Evolutionary conservation across 305 asterid genomes (phyloP).

Genomic region (Solanum hybrid): DNA sequence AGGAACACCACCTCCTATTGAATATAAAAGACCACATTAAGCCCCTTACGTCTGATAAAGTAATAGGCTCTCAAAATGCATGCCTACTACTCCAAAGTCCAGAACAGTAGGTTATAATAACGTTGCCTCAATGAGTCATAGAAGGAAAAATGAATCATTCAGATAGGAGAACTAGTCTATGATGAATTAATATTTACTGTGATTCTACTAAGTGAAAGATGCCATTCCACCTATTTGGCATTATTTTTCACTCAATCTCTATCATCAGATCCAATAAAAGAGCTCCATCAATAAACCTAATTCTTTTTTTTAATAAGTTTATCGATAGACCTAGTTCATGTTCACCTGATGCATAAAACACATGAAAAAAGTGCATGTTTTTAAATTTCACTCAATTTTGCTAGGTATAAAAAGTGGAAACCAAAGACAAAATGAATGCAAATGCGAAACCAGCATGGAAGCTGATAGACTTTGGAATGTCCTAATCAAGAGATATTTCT

Average conservation of each 20-base stretch:
- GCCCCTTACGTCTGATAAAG: not conserved
- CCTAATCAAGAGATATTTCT: not conserved
- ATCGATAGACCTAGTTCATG: not conserved
- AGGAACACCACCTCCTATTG: slow-evolving; percentile 85
- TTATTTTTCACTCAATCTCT: not conserved
- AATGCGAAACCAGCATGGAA: not conserved
- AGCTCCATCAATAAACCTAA: not conserved
- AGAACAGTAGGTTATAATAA: not conserved
- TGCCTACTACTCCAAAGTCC: not conserved
- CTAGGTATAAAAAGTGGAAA: not conserved
- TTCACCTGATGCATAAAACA: not conserved
- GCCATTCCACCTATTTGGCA: not conserved
- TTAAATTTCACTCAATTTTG: not conserved
- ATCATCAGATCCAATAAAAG: not conserved
- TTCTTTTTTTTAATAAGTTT: not conserved
- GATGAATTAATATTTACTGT: not conserved
- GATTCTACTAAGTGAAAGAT: not conserved
- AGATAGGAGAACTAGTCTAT: not conserved
- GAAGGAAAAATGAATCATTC: not conserved
- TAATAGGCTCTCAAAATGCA: not conserved
- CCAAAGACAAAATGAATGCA: not conserved
- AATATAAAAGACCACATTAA: not conserved
- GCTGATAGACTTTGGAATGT: not conserved
- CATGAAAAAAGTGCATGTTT: not conserved
- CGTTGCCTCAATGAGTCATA: not conserved